These are phyloP conservation scores for Xylaria castorea DNA, from an alignment of 495 filamentous ascomycete species.

Conservation along the genomic window DNA sequence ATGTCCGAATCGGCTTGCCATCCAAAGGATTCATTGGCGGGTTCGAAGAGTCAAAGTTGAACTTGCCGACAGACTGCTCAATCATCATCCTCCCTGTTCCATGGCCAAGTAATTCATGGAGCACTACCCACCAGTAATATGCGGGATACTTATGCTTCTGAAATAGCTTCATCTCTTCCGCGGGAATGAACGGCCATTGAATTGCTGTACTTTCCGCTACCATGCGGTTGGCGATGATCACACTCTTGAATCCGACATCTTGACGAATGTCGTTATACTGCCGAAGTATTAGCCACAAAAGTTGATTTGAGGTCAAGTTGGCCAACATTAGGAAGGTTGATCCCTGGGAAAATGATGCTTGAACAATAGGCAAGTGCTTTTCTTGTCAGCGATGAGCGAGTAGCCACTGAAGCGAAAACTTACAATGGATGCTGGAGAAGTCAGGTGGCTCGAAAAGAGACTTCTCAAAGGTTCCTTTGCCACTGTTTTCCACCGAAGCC, in stretches of 20 bases:
- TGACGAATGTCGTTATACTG: slow-evolving; percentile 59
- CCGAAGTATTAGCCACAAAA: background rate
- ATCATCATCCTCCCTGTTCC: slow-evolving; percentile 37
- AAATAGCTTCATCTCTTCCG: slow-evolving; percentile 45
- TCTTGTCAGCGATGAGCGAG: slow-evolving; percentile 45
- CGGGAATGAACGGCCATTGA: slow-evolving; percentile 46
- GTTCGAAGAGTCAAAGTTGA: slow-evolving; percentile 53
- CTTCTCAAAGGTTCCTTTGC: slow-evolving; percentile 64
- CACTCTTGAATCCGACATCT: slow-evolving; percentile 55
- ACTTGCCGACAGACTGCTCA: slow-evolving; percentile 41
- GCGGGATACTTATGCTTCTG: slow-evolving; percentile 47
- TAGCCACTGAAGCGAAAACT: slow-evolving; percentile 52
- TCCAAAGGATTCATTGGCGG: slow-evolving; percentile 54
- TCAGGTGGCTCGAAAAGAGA: slow-evolving; percentile 75
- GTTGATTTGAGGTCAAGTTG: background rate
- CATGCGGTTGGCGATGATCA: slow-evolving; percentile 56
- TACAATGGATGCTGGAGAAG: slow-evolving; percentile 68
- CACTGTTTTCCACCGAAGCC: slow-evolving; percentile 40
- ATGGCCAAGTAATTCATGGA: slow-evolving; percentile 57
- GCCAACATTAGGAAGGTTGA: slow-evolving; percentile 25
- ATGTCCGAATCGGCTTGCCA: slow-evolving; percentile 48
- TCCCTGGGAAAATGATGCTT: slow-evolving; percentile 18
- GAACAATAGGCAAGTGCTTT: slow-evolving; percentile 23
- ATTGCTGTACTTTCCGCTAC: slow-evolving; percentile 45
- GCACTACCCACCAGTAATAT: slow-evolving; percentile 50